Base-by-base conservation (phyloP, 2,329 filamentous ascomycete genomes). In the Botryosphaeria dothidea region DNA sequence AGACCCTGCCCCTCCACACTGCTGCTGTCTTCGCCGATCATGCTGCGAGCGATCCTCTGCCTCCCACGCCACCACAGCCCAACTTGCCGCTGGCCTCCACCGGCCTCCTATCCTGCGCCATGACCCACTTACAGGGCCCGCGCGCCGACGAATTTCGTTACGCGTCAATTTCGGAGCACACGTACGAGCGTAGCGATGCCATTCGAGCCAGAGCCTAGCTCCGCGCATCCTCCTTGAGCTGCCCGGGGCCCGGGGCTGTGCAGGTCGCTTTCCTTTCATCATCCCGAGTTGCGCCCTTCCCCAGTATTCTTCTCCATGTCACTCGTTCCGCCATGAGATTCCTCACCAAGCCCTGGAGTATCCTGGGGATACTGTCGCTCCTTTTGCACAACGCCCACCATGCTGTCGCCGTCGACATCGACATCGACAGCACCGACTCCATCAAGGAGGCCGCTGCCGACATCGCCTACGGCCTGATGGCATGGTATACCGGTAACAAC, bases 401-500 rank as follows among this genome's bases (percentile, higher is more conserved):
- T 38, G 51, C 52, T 4, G 2, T n/a, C 17, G 64, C 64, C 27
- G 64, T 66, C 57, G 56, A 56, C 11, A 54, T 66, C 57, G 64
- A 66, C 57, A 66, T 66, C 57, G 19, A 27, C 36, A 49, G 29
- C 23, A 27, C 48, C 57, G 46, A 62, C 38, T 66, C 64, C 17
- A 81, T 85, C 67, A 83, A 81, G 66, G 70, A 74, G 62, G 80
- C 81, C 21, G 79, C 82, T 6, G 77, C 77, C 62, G 74, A 75
- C 21, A 46, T 66, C 41, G 64, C 64, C 57, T 62, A 48, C 45
- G 64, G 57, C 27, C 34, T 86, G 69, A 86, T 90, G 83, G 81
- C 79, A 31, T 88, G 87, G 74, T 90, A 90, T 75, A 80, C 78
- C 1, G 87, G 87, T 52, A 88, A 87, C 70, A 76, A 80, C 45